A percentile compares a stretch with the other conserved stretches of the same genome.
These are phyloP conservation scores for Nidularia sp. DNA, from an alignment of 768 basidiomycete genomes.

Conservation along the genomic window DNA sequence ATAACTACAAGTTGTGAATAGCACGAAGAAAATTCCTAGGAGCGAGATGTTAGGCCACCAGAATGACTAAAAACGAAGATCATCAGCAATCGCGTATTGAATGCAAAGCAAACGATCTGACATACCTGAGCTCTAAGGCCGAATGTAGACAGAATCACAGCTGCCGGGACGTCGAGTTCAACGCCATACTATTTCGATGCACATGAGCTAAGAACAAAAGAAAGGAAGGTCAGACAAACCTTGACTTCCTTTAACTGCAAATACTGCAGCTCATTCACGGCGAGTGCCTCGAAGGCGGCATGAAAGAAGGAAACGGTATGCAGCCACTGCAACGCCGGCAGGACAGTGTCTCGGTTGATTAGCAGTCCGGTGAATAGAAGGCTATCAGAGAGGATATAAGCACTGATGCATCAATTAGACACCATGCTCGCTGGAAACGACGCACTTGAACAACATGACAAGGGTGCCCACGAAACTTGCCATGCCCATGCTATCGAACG, in stretches of 20 bases:
- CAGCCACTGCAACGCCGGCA: slow-evolving; percentile 72
- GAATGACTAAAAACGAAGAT: slow-evolving; percentile 55
- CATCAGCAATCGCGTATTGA: background rate
- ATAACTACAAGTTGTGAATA: slow-evolving; percentile 75
- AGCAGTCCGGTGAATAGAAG: slow-evolving; percentile 92
- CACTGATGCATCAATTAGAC: slow-evolving; percentile 1
- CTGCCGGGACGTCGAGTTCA: slow-evolving; percentile 93
- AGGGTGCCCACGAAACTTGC: slow-evolving; percentile 93
- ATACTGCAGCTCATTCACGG: slow-evolving; percentile 97
- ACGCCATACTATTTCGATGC: slow-evolving; percentile 73
- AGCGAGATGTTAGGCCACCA: slow-evolving; percentile 97
- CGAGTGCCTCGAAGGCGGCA: slow-evolving; percentile 93
- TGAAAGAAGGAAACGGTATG: slow-evolving; percentile 97
- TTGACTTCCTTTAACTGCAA: slow-evolving; percentile 88
- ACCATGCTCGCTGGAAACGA: slow-evolving; percentile 8
- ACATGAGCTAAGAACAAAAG: background rate
- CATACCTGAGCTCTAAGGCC: slow-evolving; percentile 82
- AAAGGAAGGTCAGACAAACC: slow-evolving; percentile 36
- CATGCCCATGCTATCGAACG: slow-evolving; percentile 81
- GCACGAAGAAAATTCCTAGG: slow-evolving; percentile 81
- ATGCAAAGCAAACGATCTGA: slow-evolving; percentile 11
- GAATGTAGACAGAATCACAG: slow-evolving; percentile 91
- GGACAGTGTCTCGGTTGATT: slow-evolving; percentile 88
- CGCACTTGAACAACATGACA: slow-evolving; percentile 98
- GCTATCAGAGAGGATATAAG: slow-evolving; percentile 33